A percentile compares a stretch with the other conserved stretches of the same genome.
Evolutionary conservation across 192 early-diverging fungal genomes (phyloP).

Genomic region (Backusella morwellensis): DNA sequence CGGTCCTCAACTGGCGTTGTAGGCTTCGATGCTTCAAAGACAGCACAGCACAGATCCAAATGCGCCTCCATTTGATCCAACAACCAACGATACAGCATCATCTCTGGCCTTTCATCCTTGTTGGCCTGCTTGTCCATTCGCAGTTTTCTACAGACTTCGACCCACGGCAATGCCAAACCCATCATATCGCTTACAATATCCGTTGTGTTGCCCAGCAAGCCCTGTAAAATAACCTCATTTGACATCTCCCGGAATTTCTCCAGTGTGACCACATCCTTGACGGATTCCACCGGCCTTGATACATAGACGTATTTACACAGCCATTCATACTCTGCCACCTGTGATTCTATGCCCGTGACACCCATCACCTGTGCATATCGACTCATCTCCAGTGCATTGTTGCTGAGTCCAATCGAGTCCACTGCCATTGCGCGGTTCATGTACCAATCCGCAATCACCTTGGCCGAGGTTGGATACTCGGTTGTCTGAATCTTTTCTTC

Average conservation of each 20-base stretch:
- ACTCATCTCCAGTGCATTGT: constrained; percentile 53
- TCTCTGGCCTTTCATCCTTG: constrained; percentile 25
- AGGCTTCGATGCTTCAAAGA: constrained; percentile 52
- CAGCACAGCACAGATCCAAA: constrained; percentile 42
- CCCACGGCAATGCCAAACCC: constrained; percentile 47
- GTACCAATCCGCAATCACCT: constrained; percentile 59
- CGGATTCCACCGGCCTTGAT: constrained; percentile 39
- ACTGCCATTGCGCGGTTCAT: constrained; percentile 50
- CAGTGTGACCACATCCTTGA: constrained; percentile 14
- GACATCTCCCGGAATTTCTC: constrained; percentile 23
- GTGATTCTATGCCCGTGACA: constrained; percentile 47
- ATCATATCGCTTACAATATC: constrained; percentile 50
- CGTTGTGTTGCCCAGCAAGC: constrained; percentile 30
- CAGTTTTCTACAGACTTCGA: constrained; percentile 11
- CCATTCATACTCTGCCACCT: constrained; percentile 57
- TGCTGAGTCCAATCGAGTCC: constrained; percentile 50
- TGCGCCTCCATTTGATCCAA: constrained; percentile 30
- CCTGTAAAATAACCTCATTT: constrained; percentile 23
- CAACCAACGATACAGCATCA: constrained; percentile 49
- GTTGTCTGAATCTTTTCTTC: constrained; percentile 27
- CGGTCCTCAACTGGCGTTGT: constrained; percentile 44
- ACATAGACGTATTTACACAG: constrained; percentile 60
- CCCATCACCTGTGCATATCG: constrained; percentile 48
- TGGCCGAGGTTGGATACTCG: constrained; percentile 48
- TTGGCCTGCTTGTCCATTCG: not conserved